Evolutionary conservation across 345 rosid genomes (phyloP).

Genomic region (Eucalyptus polybractea): DNA sequence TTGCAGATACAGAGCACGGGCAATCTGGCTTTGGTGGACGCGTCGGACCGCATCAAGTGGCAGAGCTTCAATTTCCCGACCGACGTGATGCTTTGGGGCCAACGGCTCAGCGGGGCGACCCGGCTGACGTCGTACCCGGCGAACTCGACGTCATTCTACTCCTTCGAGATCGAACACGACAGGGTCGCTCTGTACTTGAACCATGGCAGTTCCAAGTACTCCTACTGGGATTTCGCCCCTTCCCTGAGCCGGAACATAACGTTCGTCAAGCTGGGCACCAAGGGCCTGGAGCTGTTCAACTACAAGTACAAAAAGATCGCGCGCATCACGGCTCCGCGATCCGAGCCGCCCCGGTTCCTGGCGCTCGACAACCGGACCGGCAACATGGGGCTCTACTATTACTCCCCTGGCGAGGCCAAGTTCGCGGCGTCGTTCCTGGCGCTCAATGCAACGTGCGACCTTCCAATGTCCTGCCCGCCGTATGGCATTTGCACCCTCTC

Average conservation of each 20-base stretch:
- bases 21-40: slow-evolving; percentile 60
- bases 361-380: slow-evolving; percentile 67
- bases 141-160: slow-evolving; percentile 42
- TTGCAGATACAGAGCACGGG: slow-evolving; percentile 55
- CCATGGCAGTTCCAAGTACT: slow-evolving; percentile 52
- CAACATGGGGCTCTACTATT: slow-evolving; percentile 63
- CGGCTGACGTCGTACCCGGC: slow-evolving; percentile 68
- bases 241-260: slow-evolving; percentile 43
- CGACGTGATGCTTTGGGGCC: slow-evolving; percentile 72
- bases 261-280: slow-evolving; percentile 31
- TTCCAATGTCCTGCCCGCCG: slow-evolving; percentile 73
- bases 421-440: slow-evolving; percentile 70
- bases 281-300: slow-evolving; percentile 49
- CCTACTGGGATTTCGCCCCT: slow-evolving; percentile 87
- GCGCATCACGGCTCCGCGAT: slow-evolving; percentile 16
- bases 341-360: slow-evolving; percentile 44
- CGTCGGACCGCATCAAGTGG: slow-evolving; percentile 52
- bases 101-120: slow-evolving; percentile 71
- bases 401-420: slow-evolving; percentile 19
- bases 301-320: slow-evolving; percentile 46
- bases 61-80: slow-evolving; percentile 96
- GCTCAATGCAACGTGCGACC: slow-evolving; percentile 59
- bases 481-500: slow-evolving; percentile 73
- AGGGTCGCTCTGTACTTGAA: slow-evolving; percentile 53
- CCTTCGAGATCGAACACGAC: slow-evolving; percentile 53